phyloP scores from a whole-genome alignment of 495 filamentous ascomycete species.

The Pyrenula aspistea region DNA sequence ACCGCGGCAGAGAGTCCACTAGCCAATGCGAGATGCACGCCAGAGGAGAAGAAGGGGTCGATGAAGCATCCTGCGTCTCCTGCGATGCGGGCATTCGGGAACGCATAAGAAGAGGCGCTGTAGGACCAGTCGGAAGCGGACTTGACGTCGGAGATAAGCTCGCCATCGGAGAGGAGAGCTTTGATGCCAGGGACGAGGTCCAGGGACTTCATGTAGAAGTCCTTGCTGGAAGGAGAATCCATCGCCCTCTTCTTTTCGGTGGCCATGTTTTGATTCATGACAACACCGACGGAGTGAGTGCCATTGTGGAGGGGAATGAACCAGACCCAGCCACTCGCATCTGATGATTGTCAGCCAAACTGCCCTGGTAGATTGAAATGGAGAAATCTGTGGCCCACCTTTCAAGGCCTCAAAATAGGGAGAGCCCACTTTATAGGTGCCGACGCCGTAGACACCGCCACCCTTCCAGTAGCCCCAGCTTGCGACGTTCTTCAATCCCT shows the following conservation, averaged over 20 bases:
- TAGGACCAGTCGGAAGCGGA: conserved; percentile 31
- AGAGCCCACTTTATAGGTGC: conserved; percentile 10
- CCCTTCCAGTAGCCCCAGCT: conserved; percentile 28
- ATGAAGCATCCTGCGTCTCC: conserved; percentile 34
- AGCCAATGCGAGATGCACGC: conserved; percentile 34
- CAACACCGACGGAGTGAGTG: conserved; percentile 22
- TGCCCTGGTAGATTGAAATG: not conserved
- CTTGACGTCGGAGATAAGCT: conserved; percentile 23
- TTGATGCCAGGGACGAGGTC: conserved; percentile 14
- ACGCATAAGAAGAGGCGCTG: conserved; percentile 26
- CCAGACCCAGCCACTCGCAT: conserved; percentile 28
- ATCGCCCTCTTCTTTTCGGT: conserved; percentile 16
- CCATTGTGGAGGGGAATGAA: conserved; percentile 21
- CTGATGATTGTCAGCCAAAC: conserved; percentile 12
- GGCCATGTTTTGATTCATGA: conserved; percentile 18
- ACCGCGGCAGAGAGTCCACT: conserved; percentile 34
- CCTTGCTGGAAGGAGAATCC: conserved; percentile 10
- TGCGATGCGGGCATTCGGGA: conserved; percentile 18
- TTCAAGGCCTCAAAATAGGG: conserved; percentile 25
- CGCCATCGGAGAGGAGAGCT: conserved; percentile 14
- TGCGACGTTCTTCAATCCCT: conserved; percentile 25
- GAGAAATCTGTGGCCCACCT: conserved; percentile 7
- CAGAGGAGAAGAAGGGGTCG: conserved; percentile 32
- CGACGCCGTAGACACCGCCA: conserved; percentile 9
- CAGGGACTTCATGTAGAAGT: conserved; percentile 28